Evolutionary conservation across 2,329 filamentous ascomycete species (phyloP), one percentile per base, ranked within the genome.

Genomic region (Pseudopithomyces chartarum): DNA sequence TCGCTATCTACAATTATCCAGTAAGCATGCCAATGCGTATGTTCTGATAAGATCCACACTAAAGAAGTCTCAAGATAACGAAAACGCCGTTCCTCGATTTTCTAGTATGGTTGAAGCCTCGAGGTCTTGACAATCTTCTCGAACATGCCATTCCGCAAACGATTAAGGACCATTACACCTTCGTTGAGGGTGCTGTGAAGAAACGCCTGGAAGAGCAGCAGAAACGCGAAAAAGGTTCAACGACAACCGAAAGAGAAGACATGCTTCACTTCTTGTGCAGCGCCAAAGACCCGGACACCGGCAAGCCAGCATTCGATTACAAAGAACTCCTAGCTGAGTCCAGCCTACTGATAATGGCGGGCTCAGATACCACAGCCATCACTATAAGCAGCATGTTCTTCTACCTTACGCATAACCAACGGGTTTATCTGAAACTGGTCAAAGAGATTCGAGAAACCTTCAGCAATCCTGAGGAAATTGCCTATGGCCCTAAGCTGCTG

Each of bases 241-340:
- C 15, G 43, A 55, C 40, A 47, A 42, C 33, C 13, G 40, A 62
- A 15, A 39, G 57, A 22, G 73, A 75, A 53, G 59, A 79, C 60
- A 75, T 79, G 58, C 73, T 76, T 61, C 65, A 77, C 56, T 68
- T 80, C 67, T 66, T 78, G 7, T 64, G 74, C 46, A 64, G 73
- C 39, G 72, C 76, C 54, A 71, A 73, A 60, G 71, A 82, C 65
- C 73, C 75, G 2, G 65, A 78, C 50, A 76, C 76, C 5, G 68
- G 73, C 55, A 46, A 69, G 32, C 52, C 48, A 22, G 66, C 73
- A 33, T 67, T 75, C 64, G 57, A 66, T 39, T 49, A 61, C 52
- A 63, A 68, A 34, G 77, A 80, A 43, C 58, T 81, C 12, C 75
- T 72, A 61, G 55, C 56, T 5, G 63, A 65, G 39, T 48, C 61